Evolutionary conservation across 2,329 filamentous ascomycete genomes (phyloP).

Genomic region (Huntiella bhutanensis): DNA sequence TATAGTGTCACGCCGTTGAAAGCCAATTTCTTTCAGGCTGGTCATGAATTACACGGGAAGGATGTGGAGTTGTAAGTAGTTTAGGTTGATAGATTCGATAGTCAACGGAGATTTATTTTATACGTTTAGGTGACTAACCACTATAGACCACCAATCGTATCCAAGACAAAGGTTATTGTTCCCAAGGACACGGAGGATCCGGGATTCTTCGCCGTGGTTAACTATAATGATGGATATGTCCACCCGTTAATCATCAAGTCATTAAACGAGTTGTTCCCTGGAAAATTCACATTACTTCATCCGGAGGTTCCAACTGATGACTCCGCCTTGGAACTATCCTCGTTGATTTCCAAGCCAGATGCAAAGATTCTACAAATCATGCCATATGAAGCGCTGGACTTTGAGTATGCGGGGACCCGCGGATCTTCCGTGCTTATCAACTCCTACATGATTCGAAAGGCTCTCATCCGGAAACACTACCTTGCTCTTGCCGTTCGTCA

Average conservation of each 20-base stretch:
- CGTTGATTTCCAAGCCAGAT: constrained; percentile 18
- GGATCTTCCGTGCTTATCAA: constrained; percentile 51
- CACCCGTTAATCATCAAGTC: constrained; percentile 66
- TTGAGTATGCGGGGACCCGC: constrained; percentile 49
- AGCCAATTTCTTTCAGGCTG: constrained; percentile 76
- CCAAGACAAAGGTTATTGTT: not conserved
- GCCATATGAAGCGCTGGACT: constrained; percentile 76
- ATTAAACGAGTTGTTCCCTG: constrained; percentile 43
- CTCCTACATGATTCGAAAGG: constrained; percentile 89
- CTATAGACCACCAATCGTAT: not conserved
- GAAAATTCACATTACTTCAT: constrained; percentile 31
- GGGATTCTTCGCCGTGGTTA: constrained; percentile 7
- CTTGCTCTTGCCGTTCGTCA: constrained; percentile 64
- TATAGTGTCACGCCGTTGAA: constrained; percentile 70
- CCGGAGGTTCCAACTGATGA: constrained; percentile 12
- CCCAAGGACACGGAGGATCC: not conserved
- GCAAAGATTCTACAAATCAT: constrained; percentile 54
- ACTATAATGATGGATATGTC: constrained; percentile 73
- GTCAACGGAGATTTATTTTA: too few relatives aligned
- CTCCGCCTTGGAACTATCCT: constrained; percentile 20
- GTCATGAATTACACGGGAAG: constrained; percentile 39
- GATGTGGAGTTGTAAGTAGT: constrained; percentile 64
- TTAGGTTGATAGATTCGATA: not conserved
- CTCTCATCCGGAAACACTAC: constrained; percentile 90
- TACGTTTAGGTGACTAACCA: too few relatives aligned